Percentiles rank a stretch among this genome's conserved stretches.
Conservation (phyloP, 208 protist species). For the Wallacemonas sp. region DNA sequence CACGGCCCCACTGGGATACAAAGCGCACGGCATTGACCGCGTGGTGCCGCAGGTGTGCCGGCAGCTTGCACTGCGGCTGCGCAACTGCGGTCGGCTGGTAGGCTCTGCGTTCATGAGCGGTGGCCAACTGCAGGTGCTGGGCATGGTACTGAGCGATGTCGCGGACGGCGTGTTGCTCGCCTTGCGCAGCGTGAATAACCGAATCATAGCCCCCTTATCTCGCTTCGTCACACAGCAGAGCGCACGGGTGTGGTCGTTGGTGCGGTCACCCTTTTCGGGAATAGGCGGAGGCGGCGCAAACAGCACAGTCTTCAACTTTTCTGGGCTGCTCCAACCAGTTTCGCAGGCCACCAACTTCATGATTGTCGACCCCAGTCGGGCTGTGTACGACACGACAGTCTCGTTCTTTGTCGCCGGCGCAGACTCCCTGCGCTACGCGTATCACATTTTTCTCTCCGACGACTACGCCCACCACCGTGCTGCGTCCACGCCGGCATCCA, state of each 20-base stretch:
- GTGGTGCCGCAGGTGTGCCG: conserved; percentile 23
- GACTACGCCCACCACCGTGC: too few relatives aligned
- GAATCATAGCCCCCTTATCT: neutral
- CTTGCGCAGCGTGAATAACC: neutral
- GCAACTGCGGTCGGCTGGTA: neutral
- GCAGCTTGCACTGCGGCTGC: conserved; percentile 28
- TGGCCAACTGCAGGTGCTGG: conserved; percentile 8
- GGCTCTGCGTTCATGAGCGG: conserved; percentile 18
- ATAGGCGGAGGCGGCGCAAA: neutral
- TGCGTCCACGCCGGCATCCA: too few relatives aligned
- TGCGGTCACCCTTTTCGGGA: neutral
- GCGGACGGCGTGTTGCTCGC: neutral
- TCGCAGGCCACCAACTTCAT: neutral
- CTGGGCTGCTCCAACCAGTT: neutral
- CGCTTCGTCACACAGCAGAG: neutral
- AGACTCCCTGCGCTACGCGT: neutral
- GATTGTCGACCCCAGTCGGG: neutral
- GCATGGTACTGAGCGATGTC: neutral
- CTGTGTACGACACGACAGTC: neutral
- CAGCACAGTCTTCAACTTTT: neutral
- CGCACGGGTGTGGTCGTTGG: neutral
- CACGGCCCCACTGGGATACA: neutral
- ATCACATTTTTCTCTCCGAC: neutral
- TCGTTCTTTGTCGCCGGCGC: conserved; percentile 3
- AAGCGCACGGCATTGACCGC: conserved; percentile 13